Percentiles rank a stretch among this genome's conserved stretches.
phyloP scores from a whole-genome alignment of 768 basidiomycete genomes.

The Psilocybe tampanensis region DNA sequence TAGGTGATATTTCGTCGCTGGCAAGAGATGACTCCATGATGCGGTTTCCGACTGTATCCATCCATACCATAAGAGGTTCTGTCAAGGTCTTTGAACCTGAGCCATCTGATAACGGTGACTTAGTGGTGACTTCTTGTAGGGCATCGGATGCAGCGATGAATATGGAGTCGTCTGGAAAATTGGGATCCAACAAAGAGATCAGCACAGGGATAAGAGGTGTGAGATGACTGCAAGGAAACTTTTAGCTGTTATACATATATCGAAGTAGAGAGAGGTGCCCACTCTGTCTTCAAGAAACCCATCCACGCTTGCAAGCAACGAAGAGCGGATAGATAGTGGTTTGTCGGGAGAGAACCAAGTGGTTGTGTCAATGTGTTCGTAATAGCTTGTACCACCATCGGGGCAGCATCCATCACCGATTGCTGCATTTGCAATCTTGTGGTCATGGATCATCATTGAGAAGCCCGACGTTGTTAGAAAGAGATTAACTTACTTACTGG shows the following conservation, averaged over 20 bases:
- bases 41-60: conserved; percentile 52
- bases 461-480: not conserved
- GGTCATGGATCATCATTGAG: not conserved
- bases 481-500: conserved; percentile 61
- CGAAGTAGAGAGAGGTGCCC: conserved; percentile 23
- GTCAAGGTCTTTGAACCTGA: conserved; percentile 72
- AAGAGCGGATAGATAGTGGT: conserved; percentile 70
- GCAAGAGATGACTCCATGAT: conserved; percentile 40
- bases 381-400: conserved; percentile 74
- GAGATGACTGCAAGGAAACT: conserved; percentile 52
- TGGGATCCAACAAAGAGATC: conserved; percentile 62
- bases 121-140: conserved; percentile 76
- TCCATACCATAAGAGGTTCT: conserved; percentile 86
- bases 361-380: conserved; percentile 52
- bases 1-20: conserved; percentile 50
- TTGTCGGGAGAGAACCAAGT: conserved; percentile 29
- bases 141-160: conserved; percentile 72
- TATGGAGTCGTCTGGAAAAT: conserved; percentile 49
- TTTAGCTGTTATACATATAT: not conserved
- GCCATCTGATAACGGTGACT: conserved; percentile 73
- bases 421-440: conserved; percentile 64
- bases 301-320: conserved; percentile 88
- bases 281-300: conserved; percentile 68
- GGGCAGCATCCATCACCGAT: conserved; percentile 66
- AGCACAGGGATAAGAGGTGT: conserved; percentile 67